Percentiles rank a stretch among this genome's conserved stretches.
phyloP scores from a whole-genome alignment of 768 basidiomycete genomes.

The Tylopilus balloui region DNA sequence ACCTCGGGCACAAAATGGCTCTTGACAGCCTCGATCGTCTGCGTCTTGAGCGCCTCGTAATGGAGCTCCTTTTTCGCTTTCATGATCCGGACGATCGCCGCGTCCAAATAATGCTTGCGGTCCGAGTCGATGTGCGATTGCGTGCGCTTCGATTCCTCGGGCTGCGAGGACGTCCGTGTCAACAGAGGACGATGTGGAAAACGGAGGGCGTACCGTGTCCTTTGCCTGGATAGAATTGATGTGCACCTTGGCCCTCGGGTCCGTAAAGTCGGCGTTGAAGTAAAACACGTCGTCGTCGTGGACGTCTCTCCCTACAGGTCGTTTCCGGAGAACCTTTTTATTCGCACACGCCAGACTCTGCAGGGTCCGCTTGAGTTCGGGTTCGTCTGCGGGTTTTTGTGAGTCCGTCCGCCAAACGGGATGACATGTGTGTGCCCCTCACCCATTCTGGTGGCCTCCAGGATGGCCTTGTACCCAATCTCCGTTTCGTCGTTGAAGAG shows the following conservation, averaged over 20 bases:
- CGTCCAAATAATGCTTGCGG: conserved; percentile 80
- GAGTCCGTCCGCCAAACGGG: neutral
- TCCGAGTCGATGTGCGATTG: conserved; percentile 84
- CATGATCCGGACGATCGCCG: conserved; percentile 96
- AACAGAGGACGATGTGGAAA: neutral
- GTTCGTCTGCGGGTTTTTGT: conserved; percentile 45
- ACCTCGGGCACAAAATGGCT: conserved; percentile 85
- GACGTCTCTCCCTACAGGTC: conserved; percentile 75
- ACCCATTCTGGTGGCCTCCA: conserved; percentile 70
- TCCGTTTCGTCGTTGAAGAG: conserved; percentile 73
- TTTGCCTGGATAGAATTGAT: conserved; percentile 96
- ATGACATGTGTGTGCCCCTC: conserved; percentile 24
- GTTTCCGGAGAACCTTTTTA: conserved; percentile 81
- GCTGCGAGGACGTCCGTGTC: conserved; percentile 38
- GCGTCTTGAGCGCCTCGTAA: conserved; percentile 74
- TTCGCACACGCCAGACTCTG: conserved; percentile 92
- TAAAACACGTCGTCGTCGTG: conserved; percentile 68
- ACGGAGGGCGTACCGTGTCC: conserved; percentile 60
- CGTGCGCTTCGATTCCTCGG: conserved; percentile 81
- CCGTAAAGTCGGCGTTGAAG: conserved; percentile 81
- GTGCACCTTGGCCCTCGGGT: conserved; percentile 73
- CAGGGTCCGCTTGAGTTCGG: conserved; percentile 74
- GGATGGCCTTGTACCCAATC: conserved; percentile 63
- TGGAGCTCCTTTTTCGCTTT: conserved; percentile 84
- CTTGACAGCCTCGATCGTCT: conserved; percentile 83